phyloP scores from a whole-genome alignment of 352 stramenopile genomes.

The Sclerospora graminicola region DNA sequence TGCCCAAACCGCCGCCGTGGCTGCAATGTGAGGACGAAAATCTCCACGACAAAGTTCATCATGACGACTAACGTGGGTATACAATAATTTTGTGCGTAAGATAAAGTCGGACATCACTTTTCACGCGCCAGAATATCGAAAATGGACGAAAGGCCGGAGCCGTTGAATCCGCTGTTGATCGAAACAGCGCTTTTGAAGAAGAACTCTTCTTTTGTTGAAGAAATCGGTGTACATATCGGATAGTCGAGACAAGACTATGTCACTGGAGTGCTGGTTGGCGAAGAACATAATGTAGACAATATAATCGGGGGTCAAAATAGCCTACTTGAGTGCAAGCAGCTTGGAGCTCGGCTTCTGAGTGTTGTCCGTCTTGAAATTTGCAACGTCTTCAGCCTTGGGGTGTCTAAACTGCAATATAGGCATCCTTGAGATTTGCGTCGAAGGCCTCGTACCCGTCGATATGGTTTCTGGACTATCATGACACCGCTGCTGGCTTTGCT shows the following conservation, averaged over 20 bases:
- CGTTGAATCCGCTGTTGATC: slow-evolving; percentile 56
- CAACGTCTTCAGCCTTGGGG: too few species aligned
- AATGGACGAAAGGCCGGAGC: slow-evolving; percentile 27
- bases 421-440: too few species aligned
- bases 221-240: slow-evolving; percentile 43
- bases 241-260: slow-evolving; percentile 55
- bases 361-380: too few species aligned
- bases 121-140: slow-evolving; percentile 35
- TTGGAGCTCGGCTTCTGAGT: too few species aligned
- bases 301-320: slow-evolving; percentile 45
- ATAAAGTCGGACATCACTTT: slow-evolving; percentile 63
- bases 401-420: too few species aligned
- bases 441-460: too few species aligned
- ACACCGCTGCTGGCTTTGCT: too few species aligned
- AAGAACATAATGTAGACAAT: slow-evolving; percentile 66
- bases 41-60: slow-evolving; percentile 40
- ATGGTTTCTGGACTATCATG: too few species aligned
- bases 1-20: slow-evolving; percentile 68
- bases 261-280: slow-evolving; percentile 47
- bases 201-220: slow-evolving; percentile 34
- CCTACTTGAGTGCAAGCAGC: slow-evolving; percentile 38
- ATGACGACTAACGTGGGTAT: slow-evolving; percentile 42
- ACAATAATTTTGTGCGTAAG: slow-evolving; percentile 52
- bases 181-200: slow-evolving; percentile 43
- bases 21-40: slow-evolving; percentile 68